Evolutionary conservation across 345 rosid species (phyloP).

Genomic region (Sonneratia caseolaris): DNA sequence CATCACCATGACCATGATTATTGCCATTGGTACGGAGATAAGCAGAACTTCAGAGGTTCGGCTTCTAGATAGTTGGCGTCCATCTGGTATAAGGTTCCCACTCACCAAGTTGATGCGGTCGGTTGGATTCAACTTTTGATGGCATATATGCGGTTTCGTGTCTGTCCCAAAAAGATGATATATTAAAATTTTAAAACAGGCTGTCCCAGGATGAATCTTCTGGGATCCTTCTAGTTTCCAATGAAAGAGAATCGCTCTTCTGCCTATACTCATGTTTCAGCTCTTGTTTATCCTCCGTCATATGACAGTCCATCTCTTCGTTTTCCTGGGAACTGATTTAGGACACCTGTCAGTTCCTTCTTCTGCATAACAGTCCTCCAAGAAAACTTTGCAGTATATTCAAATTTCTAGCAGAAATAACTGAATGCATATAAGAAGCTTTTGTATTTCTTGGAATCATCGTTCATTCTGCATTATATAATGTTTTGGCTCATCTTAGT

Average conservation of each 20-base stretch:
- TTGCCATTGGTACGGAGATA: neutral
- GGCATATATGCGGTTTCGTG: neutral
- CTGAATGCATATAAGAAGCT: neutral
- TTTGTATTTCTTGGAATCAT: neutral
- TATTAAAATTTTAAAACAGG: too few relatives aligned
- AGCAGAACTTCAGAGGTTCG: neutral
- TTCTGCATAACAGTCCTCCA: too few relatives aligned
- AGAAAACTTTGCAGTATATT: neutral
- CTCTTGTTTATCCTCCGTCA: too few relatives aligned
- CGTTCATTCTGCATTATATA: neutral
- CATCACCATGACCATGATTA: neutral
- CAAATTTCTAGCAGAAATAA: neutral
- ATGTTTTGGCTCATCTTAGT: neutral
- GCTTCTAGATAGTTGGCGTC: too few relatives aligned
- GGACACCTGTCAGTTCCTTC: too few relatives aligned
- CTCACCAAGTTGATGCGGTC: neutral
- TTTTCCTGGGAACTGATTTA: too few relatives aligned
- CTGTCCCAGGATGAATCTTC: too few relatives aligned
- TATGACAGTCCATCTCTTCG: too few relatives aligned
- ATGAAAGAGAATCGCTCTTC: too few relatives aligned
- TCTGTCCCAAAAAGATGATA: too few relatives aligned
- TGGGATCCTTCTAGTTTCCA: too few relatives aligned
- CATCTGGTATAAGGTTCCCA: neutral
- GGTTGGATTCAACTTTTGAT: neutral
- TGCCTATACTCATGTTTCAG: too few relatives aligned